phyloP scores from a whole-genome alignment of 2,329 filamentous ascomycete genomes.

The Botrytis fragariae region DNA sequence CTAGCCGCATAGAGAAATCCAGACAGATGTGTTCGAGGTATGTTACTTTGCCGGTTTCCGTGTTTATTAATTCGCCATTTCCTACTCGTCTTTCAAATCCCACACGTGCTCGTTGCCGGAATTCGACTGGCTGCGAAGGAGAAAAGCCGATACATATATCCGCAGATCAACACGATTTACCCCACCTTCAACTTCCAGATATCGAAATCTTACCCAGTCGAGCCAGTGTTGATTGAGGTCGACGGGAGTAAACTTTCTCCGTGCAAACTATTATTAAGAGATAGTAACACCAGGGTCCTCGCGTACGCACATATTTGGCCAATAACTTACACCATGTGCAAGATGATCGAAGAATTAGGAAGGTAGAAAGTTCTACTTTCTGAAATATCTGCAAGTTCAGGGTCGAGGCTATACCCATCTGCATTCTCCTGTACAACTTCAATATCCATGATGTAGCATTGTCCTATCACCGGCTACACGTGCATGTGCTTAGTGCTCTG shows the following conservation, averaged over 20 bases:
- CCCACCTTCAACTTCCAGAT: constrained; percentile 3
- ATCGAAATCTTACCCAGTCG: neutral
- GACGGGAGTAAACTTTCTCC: neutral
- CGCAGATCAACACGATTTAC: constrained; percentile 5
- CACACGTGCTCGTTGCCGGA: neutral
- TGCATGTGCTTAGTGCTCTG: constrained; percentile 2
- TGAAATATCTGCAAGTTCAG: constrained; percentile 12
- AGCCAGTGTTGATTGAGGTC: constrained; percentile 1
- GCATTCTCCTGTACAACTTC: neutral
- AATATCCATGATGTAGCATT: constrained; percentile 7
- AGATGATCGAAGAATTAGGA: constrained; percentile 13
- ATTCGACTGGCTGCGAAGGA: neutral
- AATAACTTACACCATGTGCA: constrained; percentile 5
- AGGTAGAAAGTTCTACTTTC: constrained; percentile 15
- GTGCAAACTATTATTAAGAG: neutral
- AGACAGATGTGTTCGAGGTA: neutral
- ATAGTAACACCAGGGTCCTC: neutral
- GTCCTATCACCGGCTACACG: constrained; percentile 18
- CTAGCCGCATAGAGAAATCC: neutral
- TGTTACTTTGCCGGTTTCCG: neutral
- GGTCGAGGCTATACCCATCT: neutral
- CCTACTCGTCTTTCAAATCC: neutral
- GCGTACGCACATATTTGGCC: neutral
- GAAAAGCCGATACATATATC: neutral
- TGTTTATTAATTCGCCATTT: neutral